Evolutionary conservation across 2,329 filamentous ascomycete species (phyloP), one percentile per base, ranked within the genome.

Genomic region (Arthrobotrys conoides): DNA sequence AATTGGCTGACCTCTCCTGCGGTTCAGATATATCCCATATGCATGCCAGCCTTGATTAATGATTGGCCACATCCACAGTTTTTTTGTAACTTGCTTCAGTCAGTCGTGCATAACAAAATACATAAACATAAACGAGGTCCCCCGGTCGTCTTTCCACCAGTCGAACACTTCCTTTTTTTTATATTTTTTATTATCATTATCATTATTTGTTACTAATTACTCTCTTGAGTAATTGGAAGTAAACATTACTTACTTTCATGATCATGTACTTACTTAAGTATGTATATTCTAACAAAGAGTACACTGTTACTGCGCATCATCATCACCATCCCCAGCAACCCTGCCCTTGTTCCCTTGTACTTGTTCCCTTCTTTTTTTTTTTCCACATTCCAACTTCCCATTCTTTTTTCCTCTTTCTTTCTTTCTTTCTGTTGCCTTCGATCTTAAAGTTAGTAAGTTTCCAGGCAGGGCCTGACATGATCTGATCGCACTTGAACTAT

Each of bases 401-500:
- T 70, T 30, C 18, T 48, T 70, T 30, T 30, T 3, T 30, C 27
- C n/a, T 30, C 27, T 76, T 70, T 57, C 36, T 70, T 30, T 30
- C 30, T 76, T 70, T 30, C 22, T 33, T 76, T 65, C 59, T 76
- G 72, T 76, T 65, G 71, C 71, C 64, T 76, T 76, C 71, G 71
- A 75, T 68, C 53, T 55, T 41, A 33, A 73, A 65, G 57, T 61
- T 41, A 67, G 70, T n/a, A 9, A 9, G 9, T 9, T 44, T 36
- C 59, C 24, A 65, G 55, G 65, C 66, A 76, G 72, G 72, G 65
- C 72, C 61, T 49, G 55, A 67, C 30, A 67, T 64, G 27, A 30
- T 30, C 27, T n/a, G 71, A 64, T 57, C 72, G 57, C 59, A 61
- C 72, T 57, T n/a, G 69, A 70, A 51, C 57, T 51, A n/a, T n/a